These are phyloP conservation scores for Luffa acutangula DNA, from an alignment of 306 rosid species.

Conservation along the genomic window DNA sequence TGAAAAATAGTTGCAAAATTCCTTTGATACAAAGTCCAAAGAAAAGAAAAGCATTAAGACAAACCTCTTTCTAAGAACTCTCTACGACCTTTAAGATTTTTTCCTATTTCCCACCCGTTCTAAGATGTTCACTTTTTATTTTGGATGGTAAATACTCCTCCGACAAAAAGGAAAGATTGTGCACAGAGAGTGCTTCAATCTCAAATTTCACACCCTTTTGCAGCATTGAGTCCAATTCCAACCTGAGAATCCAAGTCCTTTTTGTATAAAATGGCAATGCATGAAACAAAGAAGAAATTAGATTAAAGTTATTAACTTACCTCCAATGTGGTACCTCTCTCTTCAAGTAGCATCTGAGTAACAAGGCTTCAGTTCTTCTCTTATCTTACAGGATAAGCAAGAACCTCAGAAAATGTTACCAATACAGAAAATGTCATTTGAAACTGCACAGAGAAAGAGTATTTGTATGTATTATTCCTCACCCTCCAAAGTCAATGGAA, in stretches of 20 bases:
- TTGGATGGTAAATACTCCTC: slow-evolving; percentile 66
- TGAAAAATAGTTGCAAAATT: not conserved
- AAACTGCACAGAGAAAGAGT: not conserved
- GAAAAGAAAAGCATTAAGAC: not conserved
- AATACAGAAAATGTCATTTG: slow-evolving; percentile 2
- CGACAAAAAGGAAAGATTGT: slow-evolving; percentile 56
- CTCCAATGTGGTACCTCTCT: slow-evolving; percentile 79
- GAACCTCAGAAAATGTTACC: not conserved
- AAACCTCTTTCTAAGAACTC: not conserved
- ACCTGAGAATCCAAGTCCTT: slow-evolving; percentile 24
- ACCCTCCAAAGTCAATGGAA: slow-evolving; percentile 77
- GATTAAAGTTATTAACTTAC: slow-evolving; percentile 23
- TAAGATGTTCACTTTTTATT: slow-evolving; percentile 33
- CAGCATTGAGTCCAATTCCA: slow-evolving; percentile 63
- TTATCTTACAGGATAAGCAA: slow-evolving; percentile 37
- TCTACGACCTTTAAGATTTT: no score
- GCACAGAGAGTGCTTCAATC: slow-evolving; percentile 79
- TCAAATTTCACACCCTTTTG: slow-evolving; percentile 80
- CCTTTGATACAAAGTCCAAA: not conserved
- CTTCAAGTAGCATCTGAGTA: slow-evolving; percentile 71
- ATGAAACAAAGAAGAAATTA: slow-evolving; percentile 5
- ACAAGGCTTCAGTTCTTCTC: slow-evolving; percentile 60
- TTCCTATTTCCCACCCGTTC: not conserved
- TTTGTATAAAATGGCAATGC: not conserved
- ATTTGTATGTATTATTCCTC: not conserved